Evolutionary conservation across 257 asterid genomes (phyloP).

Genomic region (Cynanchum wilfordii): DNA sequence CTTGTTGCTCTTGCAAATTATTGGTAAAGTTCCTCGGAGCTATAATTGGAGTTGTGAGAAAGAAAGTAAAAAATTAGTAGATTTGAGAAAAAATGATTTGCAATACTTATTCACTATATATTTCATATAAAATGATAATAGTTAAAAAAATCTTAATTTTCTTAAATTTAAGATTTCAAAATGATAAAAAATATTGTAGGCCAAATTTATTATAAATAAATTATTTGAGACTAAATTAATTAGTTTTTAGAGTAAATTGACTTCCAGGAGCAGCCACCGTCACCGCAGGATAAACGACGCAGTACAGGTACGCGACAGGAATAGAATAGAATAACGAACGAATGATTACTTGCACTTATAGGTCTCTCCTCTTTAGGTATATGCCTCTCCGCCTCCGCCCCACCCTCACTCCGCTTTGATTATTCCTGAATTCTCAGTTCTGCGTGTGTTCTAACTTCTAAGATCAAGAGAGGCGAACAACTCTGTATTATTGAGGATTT

Average conservation of each 20-base stretch:
- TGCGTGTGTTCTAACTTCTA: neutral
- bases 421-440: neutral
- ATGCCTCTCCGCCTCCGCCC: neutral
- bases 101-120: too few relatives aligned
- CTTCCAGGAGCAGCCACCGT: too few relatives aligned
- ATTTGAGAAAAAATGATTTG: too few relatives aligned
- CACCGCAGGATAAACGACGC: neutral
- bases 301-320: neutral
- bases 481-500: neutral
- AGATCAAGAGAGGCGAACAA: neutral
- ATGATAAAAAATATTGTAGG: too few relatives aligned
- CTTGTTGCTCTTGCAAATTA: neutral
- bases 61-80: too few relatives aligned
- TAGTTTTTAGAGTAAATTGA: too few relatives aligned
- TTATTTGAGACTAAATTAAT: too few relatives aligned
- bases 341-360: slow-evolving; percentile 28
- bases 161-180: too few relatives aligned
- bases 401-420: too few relatives aligned
- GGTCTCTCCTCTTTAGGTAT: slow-evolving; percentile 41
- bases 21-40: neutral
- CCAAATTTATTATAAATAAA: too few relatives aligned
- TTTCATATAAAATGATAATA: too few relatives aligned
- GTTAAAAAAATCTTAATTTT: too few relatives aligned
- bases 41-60: neutral
- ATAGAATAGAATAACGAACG: neutral